Conservation (phyloP, 2,329 filamentous ascomycete species). For the Phialocephala sp. region DNA sequence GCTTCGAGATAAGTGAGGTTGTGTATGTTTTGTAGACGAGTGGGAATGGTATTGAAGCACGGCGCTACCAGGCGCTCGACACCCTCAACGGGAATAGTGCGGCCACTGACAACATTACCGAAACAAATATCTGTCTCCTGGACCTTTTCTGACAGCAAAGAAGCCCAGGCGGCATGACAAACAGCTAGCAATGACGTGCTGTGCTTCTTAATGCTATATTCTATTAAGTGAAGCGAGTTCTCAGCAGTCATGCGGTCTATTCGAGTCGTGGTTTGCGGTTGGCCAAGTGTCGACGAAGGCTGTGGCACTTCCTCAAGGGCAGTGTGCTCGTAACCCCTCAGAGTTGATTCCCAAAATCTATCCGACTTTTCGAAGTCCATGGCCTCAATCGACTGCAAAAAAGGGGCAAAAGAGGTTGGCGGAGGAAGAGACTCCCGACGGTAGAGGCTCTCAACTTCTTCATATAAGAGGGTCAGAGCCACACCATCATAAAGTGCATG, state of each 20-base stretch:
- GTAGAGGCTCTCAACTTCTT: conserved; percentile 70
- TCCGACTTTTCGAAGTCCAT: conserved; percentile 57
- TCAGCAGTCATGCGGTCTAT: conserved; percentile 25
- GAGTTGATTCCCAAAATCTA: conserved; percentile 67
- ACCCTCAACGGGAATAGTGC: conserved; percentile 67
- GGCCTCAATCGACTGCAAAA: conserved; percentile 64
- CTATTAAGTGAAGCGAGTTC: conserved; percentile 45
- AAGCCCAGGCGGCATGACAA: conserved; percentile 76
- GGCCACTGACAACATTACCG: conserved; percentile 83
- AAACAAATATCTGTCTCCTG: conserved; percentile 75
- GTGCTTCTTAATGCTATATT: conserved; percentile 55
- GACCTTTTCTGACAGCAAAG: conserved; percentile 63
- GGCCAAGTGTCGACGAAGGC: background rate
- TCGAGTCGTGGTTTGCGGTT: conserved; percentile 13
- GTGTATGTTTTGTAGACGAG: conserved; percentile 68
- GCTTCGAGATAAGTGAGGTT: conserved; percentile 43
- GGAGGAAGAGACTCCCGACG: conserved; percentile 52
- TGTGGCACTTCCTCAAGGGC: background rate
- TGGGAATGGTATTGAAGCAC: conserved; percentile 88
- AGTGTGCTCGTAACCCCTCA: conserved; percentile 54
- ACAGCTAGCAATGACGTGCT: conserved; percentile 69
- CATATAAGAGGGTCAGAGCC: conserved; percentile 71
- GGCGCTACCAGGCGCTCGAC: conserved; percentile 80
- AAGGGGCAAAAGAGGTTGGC: conserved; percentile 63
- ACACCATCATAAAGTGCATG: conserved; percentile 89